These are phyloP conservation scores for Nannochloris sp. DNA, from an alignment of 139 green algal genomes.

Conservation along the genomic window DNA sequence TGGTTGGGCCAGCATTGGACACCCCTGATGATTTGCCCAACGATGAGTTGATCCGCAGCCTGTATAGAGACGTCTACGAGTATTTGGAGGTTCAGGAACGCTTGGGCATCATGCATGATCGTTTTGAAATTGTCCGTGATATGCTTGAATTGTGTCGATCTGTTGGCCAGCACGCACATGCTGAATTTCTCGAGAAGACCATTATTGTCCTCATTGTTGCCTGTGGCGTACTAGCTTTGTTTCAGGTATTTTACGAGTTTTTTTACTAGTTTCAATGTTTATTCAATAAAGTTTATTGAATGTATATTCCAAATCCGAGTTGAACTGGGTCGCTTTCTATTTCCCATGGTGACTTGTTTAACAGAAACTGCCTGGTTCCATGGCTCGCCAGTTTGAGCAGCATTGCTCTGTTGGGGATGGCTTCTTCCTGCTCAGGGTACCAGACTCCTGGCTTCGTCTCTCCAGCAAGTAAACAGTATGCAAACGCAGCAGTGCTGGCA, in stretches of 20 bases:
- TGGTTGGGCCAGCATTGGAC: constrained; percentile 49
- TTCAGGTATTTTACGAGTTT: not conserved
- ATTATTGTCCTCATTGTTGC: constrained; percentile 33
- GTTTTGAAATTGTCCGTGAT: constrained; percentile 53
- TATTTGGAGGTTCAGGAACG: constrained; percentile 14
- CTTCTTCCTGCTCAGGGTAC: constrained; percentile 84
- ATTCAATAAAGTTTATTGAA: constrained; percentile 7
- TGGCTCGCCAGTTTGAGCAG: constrained; percentile 46
- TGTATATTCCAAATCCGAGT: constrained; percentile 59
- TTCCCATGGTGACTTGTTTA: constrained; percentile 65
- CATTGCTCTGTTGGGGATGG: constrained; percentile 31
- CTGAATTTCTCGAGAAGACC: constrained; percentile 49
- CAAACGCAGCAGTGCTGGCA: constrained; percentile 55
- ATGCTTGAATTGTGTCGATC: constrained; percentile 59
- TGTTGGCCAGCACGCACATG: constrained; percentile 41
- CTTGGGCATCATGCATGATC: constrained; percentile 36
- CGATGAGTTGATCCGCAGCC: constrained; percentile 51
- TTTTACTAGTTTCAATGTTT: constrained; percentile 1
- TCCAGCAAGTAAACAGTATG: constrained; percentile 61
- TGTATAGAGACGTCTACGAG: constrained; percentile 49
- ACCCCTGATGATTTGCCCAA: constrained; percentile 47
- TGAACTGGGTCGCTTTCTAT: constrained; percentile 62
- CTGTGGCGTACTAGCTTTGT: constrained; percentile 13
- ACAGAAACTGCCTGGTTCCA: constrained; percentile 51
- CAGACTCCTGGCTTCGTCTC: constrained; percentile 83